Evolutionary conservation across 2,329 filamentous ascomycete genomes (phyloP).

Genomic region (Colletotrichum cordylinicola): DNA sequence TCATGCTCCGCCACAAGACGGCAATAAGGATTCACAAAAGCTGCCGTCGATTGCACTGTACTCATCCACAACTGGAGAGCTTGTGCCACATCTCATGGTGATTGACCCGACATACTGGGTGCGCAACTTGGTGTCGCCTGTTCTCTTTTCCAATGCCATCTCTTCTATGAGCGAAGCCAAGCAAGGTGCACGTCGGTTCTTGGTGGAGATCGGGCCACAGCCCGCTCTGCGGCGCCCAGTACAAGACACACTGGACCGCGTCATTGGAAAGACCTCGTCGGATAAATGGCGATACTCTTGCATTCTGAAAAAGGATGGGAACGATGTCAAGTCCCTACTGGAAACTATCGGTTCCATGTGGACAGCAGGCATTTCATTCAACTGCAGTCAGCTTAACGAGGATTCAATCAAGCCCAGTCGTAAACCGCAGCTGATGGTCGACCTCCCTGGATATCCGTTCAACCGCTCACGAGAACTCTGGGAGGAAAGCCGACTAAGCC

Average conservation of each 20-base stretch:
- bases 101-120: slow-evolving; percentile 47
- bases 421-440: slow-evolving; percentile 34
- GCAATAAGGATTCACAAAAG: not conserved
- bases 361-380: not conserved
- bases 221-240: not conserved
- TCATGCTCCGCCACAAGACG: not conserved
- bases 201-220: slow-evolving; percentile 17
- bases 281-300: not conserved
- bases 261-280: not conserved
- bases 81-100: not conserved
- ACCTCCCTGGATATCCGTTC: slow-evolving; percentile 61
- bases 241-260: not conserved
- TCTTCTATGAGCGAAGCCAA: not conserved
- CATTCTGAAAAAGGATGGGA: not conserved
- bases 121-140: slow-evolving; percentile 48
- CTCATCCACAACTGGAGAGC: slow-evolving; percentile 42
- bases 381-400: not conserved
- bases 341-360: not conserved
- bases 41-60: slow-evolving; percentile 35
- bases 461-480: slow-evolving; percentile 57
- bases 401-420: not conserved
- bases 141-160: slow-evolving; percentile 45
- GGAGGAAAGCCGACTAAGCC: slow-evolving; percentile 55
- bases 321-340: not conserved
- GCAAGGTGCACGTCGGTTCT: not conserved